Percentiles rank a stretch among this genome's conserved stretches.
Conservation (phyloP, 805 yeast genomes). For the Suhomyces canberraensis region DNA sequence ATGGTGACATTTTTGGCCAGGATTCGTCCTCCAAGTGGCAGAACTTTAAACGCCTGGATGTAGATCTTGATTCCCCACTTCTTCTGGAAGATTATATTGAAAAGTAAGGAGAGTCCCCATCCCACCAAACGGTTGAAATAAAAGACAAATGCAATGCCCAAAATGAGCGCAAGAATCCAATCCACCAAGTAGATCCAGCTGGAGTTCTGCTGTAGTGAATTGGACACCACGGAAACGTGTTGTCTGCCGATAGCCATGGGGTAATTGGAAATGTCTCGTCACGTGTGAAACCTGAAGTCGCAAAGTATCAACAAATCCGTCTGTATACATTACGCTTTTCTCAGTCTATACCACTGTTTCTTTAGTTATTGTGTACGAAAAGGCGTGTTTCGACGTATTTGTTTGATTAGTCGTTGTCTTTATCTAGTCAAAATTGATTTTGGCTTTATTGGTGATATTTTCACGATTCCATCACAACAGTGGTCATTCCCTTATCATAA, state of each 20-base stretch:
- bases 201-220: constrained; percentile 22
- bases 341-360: too few species aligned
- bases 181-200: constrained; percentile 74
- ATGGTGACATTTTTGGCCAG: constrained; percentile 73
- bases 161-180: constrained; percentile 68
- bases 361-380: too few species aligned
- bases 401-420: too few species aligned
- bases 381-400: too few species aligned
- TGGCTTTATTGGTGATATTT: too few species aligned
- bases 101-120: constrained; percentile 45
- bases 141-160: constrained; percentile 64
- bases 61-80: constrained; percentile 54
- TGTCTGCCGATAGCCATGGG: constrained; percentile 25
- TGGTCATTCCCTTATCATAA: too few species aligned
- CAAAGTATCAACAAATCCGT: too few species aligned
- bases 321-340: too few species aligned
- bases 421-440: too few species aligned
- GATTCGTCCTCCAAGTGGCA: constrained; percentile 79
- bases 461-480: too few species aligned
- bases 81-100: constrained; percentile 64
- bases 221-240: constrained; percentile 23
- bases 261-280: background rate
- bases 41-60: constrained; percentile 70
- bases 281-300: too few species aligned
- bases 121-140: constrained; percentile 76